phyloP scores from a whole-genome alignment of 805 yeast species.

The Candida caryicola region DNA sequence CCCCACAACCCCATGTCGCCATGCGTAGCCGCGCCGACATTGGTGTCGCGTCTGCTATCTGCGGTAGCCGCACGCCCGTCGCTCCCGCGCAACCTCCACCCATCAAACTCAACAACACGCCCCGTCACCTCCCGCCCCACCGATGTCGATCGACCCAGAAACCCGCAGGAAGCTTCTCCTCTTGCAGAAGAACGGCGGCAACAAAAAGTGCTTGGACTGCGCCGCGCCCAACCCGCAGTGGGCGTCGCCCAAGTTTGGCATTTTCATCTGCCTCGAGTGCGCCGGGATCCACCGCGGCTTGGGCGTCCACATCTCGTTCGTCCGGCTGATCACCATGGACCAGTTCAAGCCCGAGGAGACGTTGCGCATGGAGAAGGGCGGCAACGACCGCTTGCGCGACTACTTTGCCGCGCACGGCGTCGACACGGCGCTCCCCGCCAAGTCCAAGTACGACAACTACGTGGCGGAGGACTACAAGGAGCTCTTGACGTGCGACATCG shows the following conservation, averaged over 20 bases:
- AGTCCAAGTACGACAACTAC: slow-evolving; percentile 77
- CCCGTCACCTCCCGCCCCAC: neutral
- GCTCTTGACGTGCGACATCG: slow-evolving; percentile 68
- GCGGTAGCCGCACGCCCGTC: neutral
- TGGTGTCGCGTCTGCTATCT: no score
- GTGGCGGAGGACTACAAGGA: slow-evolving; percentile 95
- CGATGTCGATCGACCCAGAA: slow-evolving; percentile 87
- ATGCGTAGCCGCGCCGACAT: no score
- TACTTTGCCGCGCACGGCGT: slow-evolving; percentile 75
- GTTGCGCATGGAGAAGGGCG: slow-evolving; percentile 89
- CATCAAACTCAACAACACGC: neutral
- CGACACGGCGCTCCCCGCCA: slow-evolving; percentile 60
- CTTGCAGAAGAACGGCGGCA: slow-evolving; percentile 77
- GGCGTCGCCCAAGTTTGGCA: slow-evolving; percentile 98
- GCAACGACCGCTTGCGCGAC: slow-evolving; percentile 70
- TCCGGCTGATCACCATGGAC: slow-evolving; percentile 96
- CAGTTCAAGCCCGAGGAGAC: slow-evolving; percentile 94
- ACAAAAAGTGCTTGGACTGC: slow-evolving; percentile 92
- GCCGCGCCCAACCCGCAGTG: slow-evolving; percentile 96
- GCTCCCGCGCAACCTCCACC: slow-evolving; percentile 2
- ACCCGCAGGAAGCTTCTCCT: slow-evolving; percentile 73
- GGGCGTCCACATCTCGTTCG: slow-evolving; percentile 96
- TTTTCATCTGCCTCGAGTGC: slow-evolving; percentile 95
- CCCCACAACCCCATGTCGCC: no score
- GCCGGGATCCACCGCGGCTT: slow-evolving; percentile 95